Evolutionary conservation across 306 rosid genomes (phyloP).

Genomic region (Alnus rubra): DNA sequence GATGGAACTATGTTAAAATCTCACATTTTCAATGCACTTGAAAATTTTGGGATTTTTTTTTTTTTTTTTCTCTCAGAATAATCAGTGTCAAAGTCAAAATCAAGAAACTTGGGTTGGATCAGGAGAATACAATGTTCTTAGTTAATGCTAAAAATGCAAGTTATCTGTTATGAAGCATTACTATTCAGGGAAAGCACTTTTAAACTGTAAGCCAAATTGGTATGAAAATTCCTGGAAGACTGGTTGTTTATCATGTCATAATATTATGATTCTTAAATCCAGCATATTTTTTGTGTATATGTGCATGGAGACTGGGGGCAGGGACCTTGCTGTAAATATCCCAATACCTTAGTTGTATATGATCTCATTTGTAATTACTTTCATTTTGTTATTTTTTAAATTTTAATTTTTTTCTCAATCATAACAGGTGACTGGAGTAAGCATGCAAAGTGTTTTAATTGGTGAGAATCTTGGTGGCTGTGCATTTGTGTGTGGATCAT

Average conservation of each 20-base stretch:
- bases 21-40: not conserved
- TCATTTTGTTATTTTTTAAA: not conserved
- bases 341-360: not conserved
- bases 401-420: not conserved
- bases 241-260: not conserved
- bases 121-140: conserved; percentile 1
- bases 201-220: not conserved
- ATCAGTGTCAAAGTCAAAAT: not conserved
- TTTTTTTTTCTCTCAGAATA: not conserved
- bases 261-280: not conserved
- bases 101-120: not conserved
- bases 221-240: not conserved
- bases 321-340: not conserved
- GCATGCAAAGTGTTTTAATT: conserved; percentile 89
- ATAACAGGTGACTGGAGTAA: conserved; percentile 79
- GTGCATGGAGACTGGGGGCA: not conserved
- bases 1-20: not conserved
- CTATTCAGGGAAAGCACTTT: not conserved
- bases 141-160: not conserved
- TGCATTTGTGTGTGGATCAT: conserved; percentile 97
- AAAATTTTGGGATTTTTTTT: no score
- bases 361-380: not conserved
- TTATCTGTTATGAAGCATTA: not conserved
- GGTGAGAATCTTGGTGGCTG: conserved; percentile 88
- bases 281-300: not conserved